A percentile compares a stretch with the other conserved stretches of the same genome.
phyloP scores from a whole-genome alignment of 768 basidiomycete species.

The Trametes villosa region DNA sequence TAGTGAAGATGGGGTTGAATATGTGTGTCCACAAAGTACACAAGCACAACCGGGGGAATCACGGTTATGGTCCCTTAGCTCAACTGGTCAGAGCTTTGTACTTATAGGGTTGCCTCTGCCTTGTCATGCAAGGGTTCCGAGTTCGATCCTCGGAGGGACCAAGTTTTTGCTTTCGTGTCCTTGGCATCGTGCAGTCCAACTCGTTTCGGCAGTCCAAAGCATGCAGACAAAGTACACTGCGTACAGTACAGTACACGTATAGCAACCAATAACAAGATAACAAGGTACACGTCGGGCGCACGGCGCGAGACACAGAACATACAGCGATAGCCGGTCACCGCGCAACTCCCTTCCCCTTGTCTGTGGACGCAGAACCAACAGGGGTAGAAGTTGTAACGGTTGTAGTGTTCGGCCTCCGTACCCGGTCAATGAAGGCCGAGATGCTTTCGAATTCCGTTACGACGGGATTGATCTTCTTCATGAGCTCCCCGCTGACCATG shows the following conservation, averaged over 20 bases:
- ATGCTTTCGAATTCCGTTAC: conserved; percentile 27
- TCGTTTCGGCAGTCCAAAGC: too few relatives aligned
- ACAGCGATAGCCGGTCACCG: too few relatives aligned
- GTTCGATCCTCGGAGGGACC: conserved; percentile 67
- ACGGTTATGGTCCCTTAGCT: conserved; percentile 52
- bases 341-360: conserved; percentile 7
- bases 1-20: not conserved
- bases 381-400: not conserved
- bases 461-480: conserved; percentile 22
- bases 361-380: not conserved
- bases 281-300: too few relatives aligned
- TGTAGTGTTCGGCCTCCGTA: not conserved
- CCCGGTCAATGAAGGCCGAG: conserved; percentile 23
- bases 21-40: not conserved
- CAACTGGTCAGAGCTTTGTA: conserved; percentile 66
- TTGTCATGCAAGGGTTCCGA: conserved; percentile 61
- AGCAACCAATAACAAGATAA: too few relatives aligned
- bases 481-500: conserved; percentile 22
- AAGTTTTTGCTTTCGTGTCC: conserved; percentile 27
- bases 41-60: not conserved
- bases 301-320: too few relatives aligned
- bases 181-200: too few relatives aligned
- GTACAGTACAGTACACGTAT: too few relatives aligned
- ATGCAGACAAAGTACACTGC: too few relatives aligned
- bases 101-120: conserved; percentile 55